Conservation (phyloP, 208 protist genomes). For the Leishmania arabica region DNA sequence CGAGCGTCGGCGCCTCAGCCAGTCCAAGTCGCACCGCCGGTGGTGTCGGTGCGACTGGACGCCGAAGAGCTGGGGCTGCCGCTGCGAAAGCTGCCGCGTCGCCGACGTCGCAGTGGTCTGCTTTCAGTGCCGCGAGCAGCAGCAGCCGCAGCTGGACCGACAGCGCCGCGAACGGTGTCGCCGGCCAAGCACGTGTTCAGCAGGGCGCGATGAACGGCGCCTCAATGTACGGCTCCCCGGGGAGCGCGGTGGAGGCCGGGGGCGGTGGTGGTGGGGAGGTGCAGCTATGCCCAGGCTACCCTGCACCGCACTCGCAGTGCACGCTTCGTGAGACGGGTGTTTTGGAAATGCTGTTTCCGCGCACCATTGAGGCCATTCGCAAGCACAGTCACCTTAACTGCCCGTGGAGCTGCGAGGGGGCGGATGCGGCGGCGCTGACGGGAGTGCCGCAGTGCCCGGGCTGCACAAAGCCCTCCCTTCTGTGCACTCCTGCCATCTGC, state of each 20-base stretch:
- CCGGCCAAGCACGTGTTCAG: slow-evolving; percentile 5
- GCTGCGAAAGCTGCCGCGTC: slow-evolving; percentile 15
- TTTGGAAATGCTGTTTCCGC: slow-evolving; percentile 61
- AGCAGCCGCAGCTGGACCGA: slow-evolving; percentile 29
- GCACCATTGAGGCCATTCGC: slow-evolving; percentile 50
- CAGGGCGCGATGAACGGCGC: neutral
- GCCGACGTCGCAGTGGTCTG: slow-evolving; percentile 27
- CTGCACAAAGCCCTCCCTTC: slow-evolving; percentile 54
- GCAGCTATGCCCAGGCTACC: slow-evolving; percentile 38
- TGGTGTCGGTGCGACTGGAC: neutral
- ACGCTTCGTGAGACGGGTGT: slow-evolving; percentile 45
- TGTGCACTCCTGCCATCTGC: slow-evolving; percentile 59
- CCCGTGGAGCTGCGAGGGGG: slow-evolving; percentile 32
- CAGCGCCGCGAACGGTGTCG: neutral
- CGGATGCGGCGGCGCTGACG: neutral
- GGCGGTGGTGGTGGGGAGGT: neutral
- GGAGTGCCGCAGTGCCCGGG: slow-evolving; percentile 43
- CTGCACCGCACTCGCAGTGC: slow-evolving; percentile 47
- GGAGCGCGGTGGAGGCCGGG: neutral
- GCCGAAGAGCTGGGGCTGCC: neutral
- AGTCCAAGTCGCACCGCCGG: neutral
- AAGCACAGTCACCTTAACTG: slow-evolving; percentile 47
- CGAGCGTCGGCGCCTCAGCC: neutral
- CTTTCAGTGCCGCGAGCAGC: slow-evolving; percentile 26
- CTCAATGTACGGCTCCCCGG: neutral